Base-by-base conservation (phyloP, 2,329 filamentous ascomycete species). In the Allantophomopsis cytisporea region DNA sequence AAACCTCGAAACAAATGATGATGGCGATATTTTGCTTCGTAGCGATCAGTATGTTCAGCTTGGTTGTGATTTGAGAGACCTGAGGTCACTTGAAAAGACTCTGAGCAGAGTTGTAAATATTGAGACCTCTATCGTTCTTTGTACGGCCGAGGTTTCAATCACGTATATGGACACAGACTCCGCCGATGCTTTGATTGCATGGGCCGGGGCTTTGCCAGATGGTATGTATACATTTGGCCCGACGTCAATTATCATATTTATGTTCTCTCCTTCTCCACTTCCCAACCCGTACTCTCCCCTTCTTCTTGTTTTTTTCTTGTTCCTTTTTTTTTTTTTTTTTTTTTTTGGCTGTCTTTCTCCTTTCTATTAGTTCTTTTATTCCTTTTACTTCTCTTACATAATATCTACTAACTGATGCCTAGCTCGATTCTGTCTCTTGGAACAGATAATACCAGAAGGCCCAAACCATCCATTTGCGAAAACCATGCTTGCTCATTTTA, bases 111-210 rank as follows among this genome's bases (percentile, higher is more conserved):
- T 80, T 35, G 54, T 85, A 2, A 63, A 79, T 31, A 54, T 80
- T 13, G 54, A 68, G 1, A 62, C 72, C 7, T 76, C 72, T 42
- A 66, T 70, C 2, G 70, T 94, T 2, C 63, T 95, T 17, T 94
- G 91, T 50, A 71, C 87, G 18, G 87, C 87, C 1, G 89, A 96
- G 59, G 87, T 94, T 12, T 93, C 87, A 3, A 74, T 94, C 32
- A 91, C 86, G 1, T 94, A 94, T 51, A 93, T 94, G 84, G 76
- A 86, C 41, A 73, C 76, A 2, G 57, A 71, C 16, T 76, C 76
- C 32, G 78, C 86, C 5, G 80, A 94, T 61, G 66, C 70, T 13
- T 65, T 95, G 7, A 78, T 95, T 21, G 56, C 67, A 38, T 95
- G 86, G 86, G 80, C 83, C n/a, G 74, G 76, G 40, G 73, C 63